These are phyloP conservation scores for Cardiospermum halicacabum DNA, from an alignment of 345 rosid species.

Conservation along the genomic window DNA sequence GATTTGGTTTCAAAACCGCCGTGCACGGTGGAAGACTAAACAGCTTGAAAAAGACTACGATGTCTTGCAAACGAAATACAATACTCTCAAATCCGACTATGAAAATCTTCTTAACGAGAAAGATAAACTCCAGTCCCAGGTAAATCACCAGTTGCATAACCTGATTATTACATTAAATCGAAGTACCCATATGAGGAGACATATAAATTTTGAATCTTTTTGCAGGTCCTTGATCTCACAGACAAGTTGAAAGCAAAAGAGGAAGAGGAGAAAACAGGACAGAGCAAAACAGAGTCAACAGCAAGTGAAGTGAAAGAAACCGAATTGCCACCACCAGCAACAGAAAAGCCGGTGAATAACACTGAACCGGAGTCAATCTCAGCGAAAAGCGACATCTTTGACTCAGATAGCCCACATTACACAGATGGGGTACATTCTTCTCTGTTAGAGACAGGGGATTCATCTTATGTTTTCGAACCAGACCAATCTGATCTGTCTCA, in stretches of 20 bases:
- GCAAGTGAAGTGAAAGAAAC: constrained; percentile 9
- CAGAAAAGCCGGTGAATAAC: constrained; percentile 18
- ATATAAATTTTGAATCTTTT: background rate
- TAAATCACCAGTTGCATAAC: constrained; percentile 1
- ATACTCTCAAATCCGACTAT: constrained; percentile 43
- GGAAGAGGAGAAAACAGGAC: constrained; percentile 16
- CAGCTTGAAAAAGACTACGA: constrained; percentile 59
- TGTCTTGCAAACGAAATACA: constrained; percentile 36
- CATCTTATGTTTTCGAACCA: constrained; percentile 38
- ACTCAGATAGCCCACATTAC: constrained; percentile 50
- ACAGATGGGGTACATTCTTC: constrained; percentile 48
- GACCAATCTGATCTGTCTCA: constrained; percentile 54
- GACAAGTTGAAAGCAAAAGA: constrained; percentile 36
- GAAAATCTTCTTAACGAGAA: constrained; percentile 45
- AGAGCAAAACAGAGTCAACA: constrained; percentile 12
- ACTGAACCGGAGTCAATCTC: constrained; percentile 23
- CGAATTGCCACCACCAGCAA: constrained; percentile 8
- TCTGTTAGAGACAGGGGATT: constrained; percentile 38
- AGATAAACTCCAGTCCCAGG: constrained; percentile 45
- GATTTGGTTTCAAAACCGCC: constrained; percentile 67
- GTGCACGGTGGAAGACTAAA: constrained; percentile 60
- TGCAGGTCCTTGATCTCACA: constrained; percentile 39
- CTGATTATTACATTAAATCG: no score
- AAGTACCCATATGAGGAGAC: no score
- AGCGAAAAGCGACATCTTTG: constrained; percentile 40